Evolutionary conservation across 352 stramenopile species (phyloP).

Genomic region (Phytophthora capsici): DNA sequence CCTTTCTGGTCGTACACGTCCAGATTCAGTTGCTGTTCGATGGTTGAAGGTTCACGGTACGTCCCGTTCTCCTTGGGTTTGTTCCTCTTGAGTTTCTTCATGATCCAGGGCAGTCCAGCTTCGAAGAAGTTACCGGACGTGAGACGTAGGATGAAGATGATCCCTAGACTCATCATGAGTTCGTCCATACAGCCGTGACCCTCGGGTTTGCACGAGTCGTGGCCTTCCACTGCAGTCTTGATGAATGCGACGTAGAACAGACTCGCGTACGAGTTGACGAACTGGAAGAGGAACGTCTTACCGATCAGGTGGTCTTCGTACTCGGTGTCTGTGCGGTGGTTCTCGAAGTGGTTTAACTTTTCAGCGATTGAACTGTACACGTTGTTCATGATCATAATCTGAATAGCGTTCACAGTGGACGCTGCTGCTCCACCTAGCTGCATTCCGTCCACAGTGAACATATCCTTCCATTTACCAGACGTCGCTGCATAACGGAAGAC

Average conservation of each 20-base stretch:
- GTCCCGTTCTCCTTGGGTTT: slow-evolving; percentile 10
- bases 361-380: slow-evolving; percentile 69
- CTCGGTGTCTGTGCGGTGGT: slow-evolving; percentile 97
- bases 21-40: slow-evolving; percentile 67
- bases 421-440: slow-evolving; percentile 58
- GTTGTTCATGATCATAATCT: slow-evolving; percentile 86
- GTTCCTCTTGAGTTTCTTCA: slow-evolving; percentile 52
- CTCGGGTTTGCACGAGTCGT: slow-evolving; percentile 48
- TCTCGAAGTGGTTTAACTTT: slow-evolving; percentile 90
- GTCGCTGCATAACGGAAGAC: slow-evolving; percentile 72
- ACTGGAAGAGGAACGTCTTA: slow-evolving; percentile 87
- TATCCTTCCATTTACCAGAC: slow-evolving; percentile 53
- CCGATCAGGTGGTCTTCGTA: slow-evolving; percentile 93
- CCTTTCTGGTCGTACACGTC: slow-evolving; percentile 77
- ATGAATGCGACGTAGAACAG: slow-evolving; percentile 90
- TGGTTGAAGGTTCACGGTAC: slow-evolving; percentile 48
- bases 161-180: slow-evolving; percentile 74
- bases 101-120: slow-evolving; percentile 75
- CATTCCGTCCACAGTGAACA: slow-evolving; percentile 61
- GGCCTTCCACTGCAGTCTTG: slow-evolving; percentile 60
- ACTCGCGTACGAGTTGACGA: slow-evolving; percentile 85
- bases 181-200: slow-evolving; percentile 77
- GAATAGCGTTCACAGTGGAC: slow-evolving; percentile 79
- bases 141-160: slow-evolving; percentile 76
- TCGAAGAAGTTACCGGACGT: slow-evolving; percentile 86